phyloP scores from a whole-genome alignment of 768 basidiomycete genomes.

The Cyathus striatus region DNA sequence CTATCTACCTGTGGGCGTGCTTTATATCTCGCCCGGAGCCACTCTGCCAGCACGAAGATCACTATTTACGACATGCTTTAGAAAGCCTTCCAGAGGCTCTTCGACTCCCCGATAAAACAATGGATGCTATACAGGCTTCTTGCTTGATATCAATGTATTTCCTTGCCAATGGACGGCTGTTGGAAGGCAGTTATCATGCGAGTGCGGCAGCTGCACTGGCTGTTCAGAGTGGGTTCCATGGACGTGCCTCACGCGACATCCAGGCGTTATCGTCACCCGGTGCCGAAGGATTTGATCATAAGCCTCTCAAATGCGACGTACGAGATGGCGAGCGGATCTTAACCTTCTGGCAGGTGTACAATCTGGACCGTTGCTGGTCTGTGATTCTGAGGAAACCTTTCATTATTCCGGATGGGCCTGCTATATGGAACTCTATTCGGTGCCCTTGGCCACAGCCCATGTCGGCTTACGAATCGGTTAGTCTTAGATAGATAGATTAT shows the following conservation, averaged over 20 bases:
- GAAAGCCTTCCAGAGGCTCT: constrained; percentile 62
- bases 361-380: constrained; percentile 79
- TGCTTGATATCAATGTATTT: constrained; percentile 75
- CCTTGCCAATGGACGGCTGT: constrained; percentile 65
- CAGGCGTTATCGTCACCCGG: constrained; percentile 25
- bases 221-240: constrained; percentile 68
- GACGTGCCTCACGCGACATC: constrained; percentile 27
- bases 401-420: constrained; percentile 59
- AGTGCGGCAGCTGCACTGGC: constrained; percentile 71
- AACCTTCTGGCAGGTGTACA: constrained; percentile 82
- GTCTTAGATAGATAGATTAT: constrained; percentile 13
- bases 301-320: constrained; percentile 51
- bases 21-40: constrained; percentile 71
- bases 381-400: constrained; percentile 64
- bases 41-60: constrained; percentile 65
- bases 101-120: constrained; percentile 42
- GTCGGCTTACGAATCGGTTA: constrained; percentile 67
- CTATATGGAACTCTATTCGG: constrained; percentile 52
- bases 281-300: constrained; percentile 39
- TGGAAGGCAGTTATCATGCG: constrained; percentile 78
- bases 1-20: constrained; percentile 81
- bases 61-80: constrained; percentile 62
- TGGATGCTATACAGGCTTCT: constrained; percentile 75
- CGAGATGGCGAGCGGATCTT: constrained; percentile 69
- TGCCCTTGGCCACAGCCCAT: constrained; percentile 77